Evolutionary conservation across 148 eudicot genomes (phyloP).

Genomic region (Arctostaphylos glauca): DNA sequence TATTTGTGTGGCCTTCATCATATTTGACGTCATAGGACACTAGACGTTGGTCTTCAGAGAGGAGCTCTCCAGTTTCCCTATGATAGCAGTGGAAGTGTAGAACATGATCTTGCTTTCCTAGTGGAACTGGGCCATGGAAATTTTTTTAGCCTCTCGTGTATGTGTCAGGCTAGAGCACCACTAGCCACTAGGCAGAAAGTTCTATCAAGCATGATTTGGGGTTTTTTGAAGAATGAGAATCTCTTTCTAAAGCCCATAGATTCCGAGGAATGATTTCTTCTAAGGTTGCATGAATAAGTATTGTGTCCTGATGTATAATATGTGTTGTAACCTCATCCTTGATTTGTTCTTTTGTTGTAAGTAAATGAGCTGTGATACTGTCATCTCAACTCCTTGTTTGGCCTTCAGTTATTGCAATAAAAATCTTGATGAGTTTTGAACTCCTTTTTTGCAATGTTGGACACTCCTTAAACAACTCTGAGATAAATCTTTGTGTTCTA

Average conservation of each 20-base stretch:
- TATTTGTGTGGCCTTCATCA: neutral
- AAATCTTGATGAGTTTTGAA: slow-evolving; percentile 13
- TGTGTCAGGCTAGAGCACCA: neutral
- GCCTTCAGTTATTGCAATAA: neutral
- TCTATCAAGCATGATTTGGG: neutral
- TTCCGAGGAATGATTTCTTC: neutral
- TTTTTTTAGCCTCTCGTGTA: neutral
- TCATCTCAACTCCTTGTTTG: slow-evolving; percentile 4
- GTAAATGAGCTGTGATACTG: slow-evolving; percentile 17
- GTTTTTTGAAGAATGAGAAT: neutral
- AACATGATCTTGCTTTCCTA: neutral
- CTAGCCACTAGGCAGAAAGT: neutral
- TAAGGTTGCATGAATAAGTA: neutral
- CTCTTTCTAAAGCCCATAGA: neutral
- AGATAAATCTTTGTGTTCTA: neutral
- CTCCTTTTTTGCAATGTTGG: neutral
- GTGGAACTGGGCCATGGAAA: neutral
- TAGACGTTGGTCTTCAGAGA: neutral
- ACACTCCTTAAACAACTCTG: neutral
- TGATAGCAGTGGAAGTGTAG: neutral
- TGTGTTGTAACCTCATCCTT: neutral
- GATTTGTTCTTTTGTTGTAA: slow-evolving; percentile 39
- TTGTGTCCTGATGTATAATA: neutral
- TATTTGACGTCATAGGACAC: neutral
- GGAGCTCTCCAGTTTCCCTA: neutral